A percentile compares a stretch with the other conserved stretches of the same genome.
Evolutionary conservation across 805 yeast species (phyloP).

Genomic region (Komagataella kurtzmanii): DNA sequence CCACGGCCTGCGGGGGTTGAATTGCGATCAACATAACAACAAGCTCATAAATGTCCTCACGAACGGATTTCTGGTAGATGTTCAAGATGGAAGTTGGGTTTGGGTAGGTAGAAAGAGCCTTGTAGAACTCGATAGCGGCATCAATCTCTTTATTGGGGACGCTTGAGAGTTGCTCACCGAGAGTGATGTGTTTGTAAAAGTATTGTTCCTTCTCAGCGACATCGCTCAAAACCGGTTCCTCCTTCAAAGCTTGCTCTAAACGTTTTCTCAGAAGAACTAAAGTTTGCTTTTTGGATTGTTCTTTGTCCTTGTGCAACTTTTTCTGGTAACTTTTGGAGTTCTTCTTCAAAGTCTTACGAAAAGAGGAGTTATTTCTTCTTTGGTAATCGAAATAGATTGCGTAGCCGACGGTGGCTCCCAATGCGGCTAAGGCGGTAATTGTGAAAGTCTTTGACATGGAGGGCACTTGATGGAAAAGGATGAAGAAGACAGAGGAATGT

Average conservation of each 20-base stretch:
- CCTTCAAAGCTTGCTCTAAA: constrained; percentile 48
- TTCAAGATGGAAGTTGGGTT: constrained; percentile 86
- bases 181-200: constrained; percentile 73
- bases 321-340: constrained; percentile 49
- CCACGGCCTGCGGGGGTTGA: constrained; percentile 74
- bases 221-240: constrained; percentile 65
- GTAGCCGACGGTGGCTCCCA: constrained; percentile 54
- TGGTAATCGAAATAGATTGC: constrained; percentile 84
- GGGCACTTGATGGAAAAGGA: constrained; percentile 50
- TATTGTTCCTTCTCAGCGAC: constrained; percentile 57
- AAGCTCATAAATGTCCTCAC: constrained; percentile 69
- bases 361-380: constrained; percentile 72
- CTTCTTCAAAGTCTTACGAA: constrained; percentile 65
- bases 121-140: constrained; percentile 85
- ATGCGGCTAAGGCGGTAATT: constrained; percentile 23
- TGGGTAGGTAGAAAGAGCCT: constrained; percentile 87
- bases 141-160: constrained; percentile 57
- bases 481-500: constrained; percentile 29
- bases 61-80: constrained; percentile 81
- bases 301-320: constrained; percentile 36
- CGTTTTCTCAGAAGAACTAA: constrained; percentile 47
- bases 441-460: constrained; percentile 25
- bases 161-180: constrained; percentile 71
- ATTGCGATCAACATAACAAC: constrained; percentile 83
- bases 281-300: constrained; percentile 45